Percentiles rank a stretch among this genome's conserved stretches.
Evolutionary conservation across 345 rosid species (phyloP).

Genomic region (Syzygium oleosum): DNA sequence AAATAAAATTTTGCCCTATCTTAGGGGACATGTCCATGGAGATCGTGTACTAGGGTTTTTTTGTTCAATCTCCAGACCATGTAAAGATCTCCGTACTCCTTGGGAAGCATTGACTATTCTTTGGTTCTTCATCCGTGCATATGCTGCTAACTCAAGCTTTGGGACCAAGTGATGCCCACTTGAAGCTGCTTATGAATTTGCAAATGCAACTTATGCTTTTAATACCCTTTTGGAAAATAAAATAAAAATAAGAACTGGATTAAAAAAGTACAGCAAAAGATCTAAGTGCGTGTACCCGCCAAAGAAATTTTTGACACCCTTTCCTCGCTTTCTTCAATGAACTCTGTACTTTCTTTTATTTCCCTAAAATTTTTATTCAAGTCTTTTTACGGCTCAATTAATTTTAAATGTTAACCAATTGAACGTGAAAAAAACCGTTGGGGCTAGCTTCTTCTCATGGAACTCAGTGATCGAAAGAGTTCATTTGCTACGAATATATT

Average conservation of each 20-base stretch:
- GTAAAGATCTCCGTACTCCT: neutral
- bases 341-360: neutral
- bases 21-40: neutral
- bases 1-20: neutral
- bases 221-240: too few species aligned
- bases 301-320: neutral
- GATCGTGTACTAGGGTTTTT: neutral
- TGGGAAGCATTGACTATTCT: neutral
- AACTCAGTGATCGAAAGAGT: neutral
- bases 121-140: neutral
- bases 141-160: neutral
- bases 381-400: neutral
- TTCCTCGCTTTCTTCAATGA: neutral
- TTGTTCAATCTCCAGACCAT: neutral
- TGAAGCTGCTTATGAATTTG: neutral
- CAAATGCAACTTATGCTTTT: neutral
- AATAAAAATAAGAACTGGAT: neutral
- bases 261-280: neutral
- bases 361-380: neutral
- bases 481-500: neutral
- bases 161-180: neutral
- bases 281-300: neutral
- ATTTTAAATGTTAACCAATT: neutral
- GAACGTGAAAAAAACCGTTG: neutral
- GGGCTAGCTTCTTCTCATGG: neutral